phyloP scores from a whole-genome alignment of 176 grass and related monocot genomes.

The Oryza australiensis region DNA sequence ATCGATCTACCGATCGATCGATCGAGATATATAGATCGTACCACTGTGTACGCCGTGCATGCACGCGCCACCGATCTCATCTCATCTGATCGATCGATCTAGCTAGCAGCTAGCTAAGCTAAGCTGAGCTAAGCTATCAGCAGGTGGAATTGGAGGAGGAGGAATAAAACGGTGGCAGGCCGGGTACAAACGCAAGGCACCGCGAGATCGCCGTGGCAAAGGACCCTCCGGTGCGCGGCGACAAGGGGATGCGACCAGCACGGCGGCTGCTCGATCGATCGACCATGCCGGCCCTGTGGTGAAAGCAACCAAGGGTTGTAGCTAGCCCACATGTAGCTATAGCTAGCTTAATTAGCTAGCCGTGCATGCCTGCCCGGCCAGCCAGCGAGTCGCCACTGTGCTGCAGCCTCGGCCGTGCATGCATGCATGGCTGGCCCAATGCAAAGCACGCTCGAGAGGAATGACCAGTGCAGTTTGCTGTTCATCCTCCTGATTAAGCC shows the following conservation, averaged over 20 bases:
- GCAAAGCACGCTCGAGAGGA: neutral
- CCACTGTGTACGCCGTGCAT: neutral
- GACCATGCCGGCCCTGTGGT: neutral
- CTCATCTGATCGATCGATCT: neutral
- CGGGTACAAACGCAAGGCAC: slow-evolving; percentile 51
- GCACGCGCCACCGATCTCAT: neutral
- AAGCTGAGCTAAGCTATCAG: neutral
- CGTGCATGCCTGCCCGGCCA: neutral
- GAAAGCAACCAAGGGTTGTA: slow-evolving; percentile 19
- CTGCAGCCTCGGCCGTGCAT: neutral
- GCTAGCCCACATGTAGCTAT: neutral
- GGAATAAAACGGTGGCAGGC: slow-evolving; percentile 43
- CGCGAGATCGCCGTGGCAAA: slow-evolving; percentile 18
- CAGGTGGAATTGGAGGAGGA: neutral
- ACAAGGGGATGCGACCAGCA: slow-evolving; percentile 37
- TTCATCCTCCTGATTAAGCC: neutral
- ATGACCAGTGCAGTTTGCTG: neutral
- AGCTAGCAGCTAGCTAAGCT: neutral
- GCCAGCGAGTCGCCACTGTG: neutral
- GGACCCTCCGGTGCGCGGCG: slow-evolving; percentile 27
- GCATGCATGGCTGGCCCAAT: neutral
- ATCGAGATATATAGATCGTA: neutral
- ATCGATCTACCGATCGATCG: neutral
- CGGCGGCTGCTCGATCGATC: neutral
- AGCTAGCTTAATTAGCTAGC: neutral